Percentiles rank a stretch among this genome's conserved stretches.
These are phyloP conservation scores for Staphylotrichum tortipilum DNA, from an alignment of 495 filamentous ascomycete genomes.

Conservation along the genomic window DNA sequence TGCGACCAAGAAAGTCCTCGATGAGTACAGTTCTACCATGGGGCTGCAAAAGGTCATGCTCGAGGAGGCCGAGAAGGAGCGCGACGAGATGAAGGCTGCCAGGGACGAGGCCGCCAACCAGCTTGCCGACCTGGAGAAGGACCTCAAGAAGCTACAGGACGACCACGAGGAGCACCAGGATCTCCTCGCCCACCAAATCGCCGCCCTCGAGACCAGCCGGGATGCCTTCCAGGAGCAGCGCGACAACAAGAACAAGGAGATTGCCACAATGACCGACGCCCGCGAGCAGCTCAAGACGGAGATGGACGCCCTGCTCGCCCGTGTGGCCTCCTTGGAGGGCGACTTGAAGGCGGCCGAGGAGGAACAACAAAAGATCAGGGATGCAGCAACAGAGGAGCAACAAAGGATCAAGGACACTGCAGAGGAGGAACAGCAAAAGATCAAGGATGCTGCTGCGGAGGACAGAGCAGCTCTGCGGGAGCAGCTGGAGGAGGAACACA, in stretches of 20 bases:
- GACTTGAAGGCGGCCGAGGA: constrained; percentile 20
- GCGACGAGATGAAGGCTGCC: constrained; percentile 26
- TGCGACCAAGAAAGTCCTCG: constrained; percentile 29
- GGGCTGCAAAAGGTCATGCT: constrained; percentile 31
- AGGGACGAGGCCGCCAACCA: constrained; percentile 25
- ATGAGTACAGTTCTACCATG: constrained; percentile 31
- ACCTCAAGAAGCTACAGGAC: constrained; percentile 25
- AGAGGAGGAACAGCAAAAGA: constrained; percentile 15
- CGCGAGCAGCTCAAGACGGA: constrained; percentile 21
- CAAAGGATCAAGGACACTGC: constrained; percentile 10
- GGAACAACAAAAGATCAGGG: constrained; percentile 11
- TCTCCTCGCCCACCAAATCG: constrained; percentile 27
- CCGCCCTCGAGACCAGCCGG: constrained; percentile 26
- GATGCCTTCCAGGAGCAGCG: constrained; percentile 30
- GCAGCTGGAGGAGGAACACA: constrained; percentile 26
- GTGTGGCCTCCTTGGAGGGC: constrained; percentile 12
- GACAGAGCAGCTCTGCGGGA: constrained; percentile 21
- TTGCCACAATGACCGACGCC: constrained; percentile 21
- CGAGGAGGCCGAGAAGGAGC: constrained; percentile 32
- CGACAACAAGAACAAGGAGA: constrained; percentile 30
- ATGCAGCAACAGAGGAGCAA: constrained; percentile 11
- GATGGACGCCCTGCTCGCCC: background rate
- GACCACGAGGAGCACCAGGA: constrained; percentile 33
- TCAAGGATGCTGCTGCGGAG: constrained; percentile 8
- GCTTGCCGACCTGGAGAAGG: constrained; percentile 24